These are phyloP conservation scores for Sungouiella blattae DNA, from an alignment of 805 yeast genomes.

Conservation along the genomic window DNA sequence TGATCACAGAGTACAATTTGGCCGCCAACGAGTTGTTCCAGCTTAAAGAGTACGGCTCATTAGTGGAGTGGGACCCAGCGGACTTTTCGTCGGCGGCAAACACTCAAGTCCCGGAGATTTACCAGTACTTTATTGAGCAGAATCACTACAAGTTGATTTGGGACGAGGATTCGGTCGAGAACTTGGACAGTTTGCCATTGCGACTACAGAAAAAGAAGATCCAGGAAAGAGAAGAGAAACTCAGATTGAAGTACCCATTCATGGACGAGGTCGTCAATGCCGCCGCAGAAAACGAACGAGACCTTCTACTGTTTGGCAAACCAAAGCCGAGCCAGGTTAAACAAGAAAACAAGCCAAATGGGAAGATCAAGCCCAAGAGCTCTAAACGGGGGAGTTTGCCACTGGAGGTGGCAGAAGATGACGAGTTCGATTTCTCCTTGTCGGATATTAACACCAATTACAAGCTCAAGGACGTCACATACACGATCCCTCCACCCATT, in stretches of 20 bases:
- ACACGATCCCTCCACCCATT: conserved; percentile 30
- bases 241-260: conserved; percentile 35
- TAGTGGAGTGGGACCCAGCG: conserved; percentile 59
- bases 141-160: conserved; percentile 28
- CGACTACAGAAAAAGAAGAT: conserved; percentile 37
- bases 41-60: conserved; percentile 55
- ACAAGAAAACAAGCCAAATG: too few relatives aligned
- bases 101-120: conserved; percentile 29
- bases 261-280: conserved; percentile 25
- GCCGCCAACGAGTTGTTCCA: conserved; percentile 62
- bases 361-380: neutral
- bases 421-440: conserved; percentile 2
- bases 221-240: conserved; percentile 29
- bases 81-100: conserved; percentile 27
- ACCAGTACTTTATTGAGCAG: conserved; percentile 27
- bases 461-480: conserved; percentile 28
- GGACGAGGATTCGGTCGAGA: conserved; percentile 23
- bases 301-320: conserved; percentile 9
- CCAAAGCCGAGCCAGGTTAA: too few relatives aligned
- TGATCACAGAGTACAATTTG: conserved; percentile 45
- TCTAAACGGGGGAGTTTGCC: neutral
- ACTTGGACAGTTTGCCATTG: conserved; percentile 32
- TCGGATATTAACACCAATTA: conserved; percentile 16
- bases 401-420: conserved; percentile 6
- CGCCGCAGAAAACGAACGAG: conserved; percentile 20